Conservation (phyloP, 768 basidiomycete genomes). For the Dioszegia crocea region DNA sequence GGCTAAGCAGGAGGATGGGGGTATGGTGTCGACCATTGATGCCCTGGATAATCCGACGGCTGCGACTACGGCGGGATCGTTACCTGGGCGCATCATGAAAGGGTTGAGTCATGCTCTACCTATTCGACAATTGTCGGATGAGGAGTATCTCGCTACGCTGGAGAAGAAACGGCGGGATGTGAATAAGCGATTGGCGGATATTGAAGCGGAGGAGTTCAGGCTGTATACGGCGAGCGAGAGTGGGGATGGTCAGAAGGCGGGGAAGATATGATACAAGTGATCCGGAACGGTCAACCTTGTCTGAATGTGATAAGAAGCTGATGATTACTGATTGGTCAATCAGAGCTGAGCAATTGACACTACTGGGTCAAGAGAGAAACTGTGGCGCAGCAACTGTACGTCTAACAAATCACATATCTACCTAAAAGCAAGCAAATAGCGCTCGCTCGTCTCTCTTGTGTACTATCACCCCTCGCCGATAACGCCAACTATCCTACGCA, state of each 20-base stretch:
- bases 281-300: too few relatives aligned
- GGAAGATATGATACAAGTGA: too few relatives aligned
- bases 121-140: constrained; percentile 62
- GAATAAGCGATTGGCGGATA: constrained; percentile 50
- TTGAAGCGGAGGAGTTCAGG: constrained; percentile 31
- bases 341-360: too few relatives aligned
- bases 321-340: too few relatives aligned
- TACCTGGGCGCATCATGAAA: constrained; percentile 42
- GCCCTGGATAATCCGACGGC: constrained; percentile 6
- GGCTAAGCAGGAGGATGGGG: background rate
- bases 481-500: too few relatives aligned
- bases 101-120: constrained; percentile 53
- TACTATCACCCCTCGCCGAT: too few relatives aligned
- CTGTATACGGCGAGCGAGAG: constrained; percentile 17
- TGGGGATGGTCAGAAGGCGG: background rate
- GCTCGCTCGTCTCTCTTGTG: too few relatives aligned
- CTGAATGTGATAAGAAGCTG: too few relatives aligned
- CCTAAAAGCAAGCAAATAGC: too few relatives aligned
- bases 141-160: constrained; percentile 65
- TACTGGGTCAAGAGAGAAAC: too few relatives aligned
- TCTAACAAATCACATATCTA: too few relatives aligned
- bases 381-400: too few relatives aligned
- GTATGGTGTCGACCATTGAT: background rate
- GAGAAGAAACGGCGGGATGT: constrained; percentile 59
- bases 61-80: constrained; percentile 3